These are phyloP conservation scores for Lentinula raphanica DNA, from an alignment of 768 basidiomycete species.

Conservation along the genomic window DNA sequence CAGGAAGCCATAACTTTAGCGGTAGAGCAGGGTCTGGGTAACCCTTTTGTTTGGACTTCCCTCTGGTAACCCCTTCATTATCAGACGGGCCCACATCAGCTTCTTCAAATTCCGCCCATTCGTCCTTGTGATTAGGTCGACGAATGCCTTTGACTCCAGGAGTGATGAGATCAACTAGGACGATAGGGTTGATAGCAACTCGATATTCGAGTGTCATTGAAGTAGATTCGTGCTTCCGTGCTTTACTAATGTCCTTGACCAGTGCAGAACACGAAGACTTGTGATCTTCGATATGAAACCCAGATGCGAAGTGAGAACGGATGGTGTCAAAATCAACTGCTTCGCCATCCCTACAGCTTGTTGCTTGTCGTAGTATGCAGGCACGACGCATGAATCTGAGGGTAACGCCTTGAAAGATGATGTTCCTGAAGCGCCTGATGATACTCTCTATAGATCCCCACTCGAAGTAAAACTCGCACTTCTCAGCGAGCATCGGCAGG, in stretches of 20 bases:
- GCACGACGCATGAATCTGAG: constrained; percentile 58
- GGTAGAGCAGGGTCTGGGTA: constrained; percentile 24
- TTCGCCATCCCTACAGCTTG: constrained; percentile 48
- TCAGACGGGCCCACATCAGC: constrained; percentile 13
- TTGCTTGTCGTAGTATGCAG: constrained; percentile 48
- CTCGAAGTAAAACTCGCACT: constrained; percentile 51
- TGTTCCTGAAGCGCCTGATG: constrained; percentile 74
- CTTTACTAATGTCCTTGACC: constrained; percentile 29
- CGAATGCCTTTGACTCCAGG: constrained; percentile 22
- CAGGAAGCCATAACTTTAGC: constrained; percentile 38
- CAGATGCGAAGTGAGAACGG: background rate
- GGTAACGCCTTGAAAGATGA: constrained; percentile 68
- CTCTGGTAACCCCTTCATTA: constrained; percentile 9
- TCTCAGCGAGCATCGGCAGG: constrained; percentile 62
- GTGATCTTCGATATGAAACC: background rate
- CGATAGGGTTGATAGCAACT: constrained; percentile 29
- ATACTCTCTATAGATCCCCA: constrained; percentile 43
- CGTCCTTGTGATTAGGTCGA: constrained; percentile 15
- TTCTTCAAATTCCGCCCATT: constrained; percentile 11
- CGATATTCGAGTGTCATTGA: constrained; percentile 39
- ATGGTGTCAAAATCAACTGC: background rate
- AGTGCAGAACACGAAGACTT: constrained; percentile 9
- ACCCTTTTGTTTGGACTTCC: constrained; percentile 17
- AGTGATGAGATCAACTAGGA: constrained; percentile 26
- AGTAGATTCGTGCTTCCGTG: constrained; percentile 33